Conservation (phyloP, 176 grass and related monocot genomes). For the Oryza coarctata region DNA sequence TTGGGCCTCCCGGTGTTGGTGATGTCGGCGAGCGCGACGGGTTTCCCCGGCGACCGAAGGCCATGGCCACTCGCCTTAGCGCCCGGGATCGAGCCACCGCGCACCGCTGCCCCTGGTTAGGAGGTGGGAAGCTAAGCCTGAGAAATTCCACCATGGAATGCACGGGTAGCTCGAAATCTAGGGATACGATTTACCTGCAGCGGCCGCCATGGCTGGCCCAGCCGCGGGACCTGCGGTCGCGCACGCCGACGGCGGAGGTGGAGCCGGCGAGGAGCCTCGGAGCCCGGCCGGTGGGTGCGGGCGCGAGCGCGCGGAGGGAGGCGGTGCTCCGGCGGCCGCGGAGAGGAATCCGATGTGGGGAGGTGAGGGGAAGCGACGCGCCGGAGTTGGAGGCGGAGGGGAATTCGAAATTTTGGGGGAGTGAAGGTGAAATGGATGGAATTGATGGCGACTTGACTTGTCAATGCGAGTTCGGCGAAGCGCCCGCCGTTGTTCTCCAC, state of each 20-base stretch:
- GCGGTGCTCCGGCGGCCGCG: neutral
- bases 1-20: slow-evolving; percentile 49
- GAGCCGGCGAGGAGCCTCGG: neutral
- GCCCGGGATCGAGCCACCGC: slow-evolving; percentile 8
- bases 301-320: neutral
- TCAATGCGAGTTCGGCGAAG: no score
- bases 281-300: neutral
- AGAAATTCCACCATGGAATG: neutral
- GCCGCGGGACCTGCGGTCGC: neutral
- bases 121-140: neutral
- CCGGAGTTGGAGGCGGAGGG: neutral
- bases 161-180: neutral
- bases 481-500: neutral
- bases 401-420: slow-evolving; percentile 27
- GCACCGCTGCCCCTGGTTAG: slow-evolving; percentile 26
- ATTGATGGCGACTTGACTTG: neutral
- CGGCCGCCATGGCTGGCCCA: neutral
- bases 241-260: neutral
- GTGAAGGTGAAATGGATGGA: no score
- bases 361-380: slow-evolving; percentile 2
- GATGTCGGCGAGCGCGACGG: slow-evolving; percentile 50
- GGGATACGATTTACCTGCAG: slow-evolving; percentile 27
- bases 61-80: neutral
- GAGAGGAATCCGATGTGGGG: slow-evolving; percentile 16
- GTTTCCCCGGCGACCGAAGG: slow-evolving; percentile 4